These are phyloP conservation scores for Laetiporus sulphureus DNA, from an alignment of 1,284 basidiomycete genomes.

Conservation along the genomic window DNA sequence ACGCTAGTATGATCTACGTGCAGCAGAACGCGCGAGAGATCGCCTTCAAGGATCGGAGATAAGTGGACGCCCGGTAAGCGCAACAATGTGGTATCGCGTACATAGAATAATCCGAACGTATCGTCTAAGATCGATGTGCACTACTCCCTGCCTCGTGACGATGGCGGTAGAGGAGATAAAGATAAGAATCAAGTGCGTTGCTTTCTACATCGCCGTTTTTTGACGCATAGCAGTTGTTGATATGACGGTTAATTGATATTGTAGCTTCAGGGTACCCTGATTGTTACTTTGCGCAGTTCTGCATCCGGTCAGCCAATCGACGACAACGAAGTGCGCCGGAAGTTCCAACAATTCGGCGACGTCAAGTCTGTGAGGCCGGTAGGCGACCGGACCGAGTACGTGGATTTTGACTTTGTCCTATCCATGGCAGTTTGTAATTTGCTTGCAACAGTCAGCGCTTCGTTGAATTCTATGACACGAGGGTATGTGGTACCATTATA, in stretches of 20 bases:
- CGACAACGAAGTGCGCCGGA: constrained; percentile 76
- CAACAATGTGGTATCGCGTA: background rate
- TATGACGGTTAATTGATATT: no score
- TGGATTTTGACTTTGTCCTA: no score
- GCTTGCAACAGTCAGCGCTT: constrained; percentile 57
- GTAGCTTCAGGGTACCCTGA: constrained; percentile 76
- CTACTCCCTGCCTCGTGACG: constrained; percentile 90
- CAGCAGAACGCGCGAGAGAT: constrained; percentile 86
- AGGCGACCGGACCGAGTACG: constrained; percentile 67
- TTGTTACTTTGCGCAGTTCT: constrained; percentile 72
- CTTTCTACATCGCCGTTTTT: constrained; percentile 4
- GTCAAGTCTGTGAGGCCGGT: constrained; percentile 73
- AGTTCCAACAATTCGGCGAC: constrained; percentile 86
- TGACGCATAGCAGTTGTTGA: constrained; percentile 3
- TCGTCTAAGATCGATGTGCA: constrained; percentile 87
- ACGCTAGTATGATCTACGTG: constrained; percentile 80
- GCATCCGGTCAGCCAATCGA: constrained; percentile 61
- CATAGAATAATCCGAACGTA: background rate
- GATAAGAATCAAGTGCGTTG: constrained; percentile 80
- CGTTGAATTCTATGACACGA: constrained; percentile 85
- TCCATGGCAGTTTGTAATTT: background rate
- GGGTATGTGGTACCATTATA: constrained; percentile 42
- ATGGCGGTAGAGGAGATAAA: constrained; percentile 69
- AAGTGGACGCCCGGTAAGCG: constrained; percentile 73
- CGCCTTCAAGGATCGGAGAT: constrained; percentile 83